phyloP scores from a whole-genome alignment of 2,329 filamentous ascomycete genomes.

The Ophiostoma novo-ulmi region DNA sequence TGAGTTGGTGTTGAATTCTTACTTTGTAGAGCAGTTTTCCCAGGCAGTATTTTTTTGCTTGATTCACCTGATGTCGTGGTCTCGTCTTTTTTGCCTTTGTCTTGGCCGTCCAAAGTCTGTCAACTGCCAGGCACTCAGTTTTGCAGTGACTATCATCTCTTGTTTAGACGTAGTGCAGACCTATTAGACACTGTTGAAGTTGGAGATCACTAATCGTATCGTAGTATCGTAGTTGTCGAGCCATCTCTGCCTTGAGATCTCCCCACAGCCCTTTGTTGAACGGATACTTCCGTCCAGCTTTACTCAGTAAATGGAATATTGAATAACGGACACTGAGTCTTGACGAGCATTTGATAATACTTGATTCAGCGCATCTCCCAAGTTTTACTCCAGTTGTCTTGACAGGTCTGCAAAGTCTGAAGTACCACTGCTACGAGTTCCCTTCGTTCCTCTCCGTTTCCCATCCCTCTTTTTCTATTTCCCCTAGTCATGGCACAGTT shows the following conservation, averaged over 20 bases:
- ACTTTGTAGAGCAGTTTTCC: no score
- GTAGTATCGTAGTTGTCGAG: background rate
- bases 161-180: background rate
- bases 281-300: background rate
- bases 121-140: no score
- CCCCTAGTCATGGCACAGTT: slow-evolving; percentile 8
- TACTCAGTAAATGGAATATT: no score
- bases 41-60: no score
- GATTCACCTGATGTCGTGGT: background rate
- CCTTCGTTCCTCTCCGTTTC: background rate
- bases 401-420: background rate
- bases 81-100: background rate
- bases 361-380: background rate
- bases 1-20: no score
- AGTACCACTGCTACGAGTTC: background rate
- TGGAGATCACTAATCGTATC: background rate
- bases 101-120: background rate
- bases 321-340: no score
- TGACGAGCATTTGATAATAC: background rate
- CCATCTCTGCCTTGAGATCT: background rate
- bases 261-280: background rate
- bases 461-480: background rate
- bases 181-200: background rate
- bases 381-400: background rate
- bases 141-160: background rate